Conservation (phyloP, 129 eudicot species). For the Scalesia atractyloides region DNA sequence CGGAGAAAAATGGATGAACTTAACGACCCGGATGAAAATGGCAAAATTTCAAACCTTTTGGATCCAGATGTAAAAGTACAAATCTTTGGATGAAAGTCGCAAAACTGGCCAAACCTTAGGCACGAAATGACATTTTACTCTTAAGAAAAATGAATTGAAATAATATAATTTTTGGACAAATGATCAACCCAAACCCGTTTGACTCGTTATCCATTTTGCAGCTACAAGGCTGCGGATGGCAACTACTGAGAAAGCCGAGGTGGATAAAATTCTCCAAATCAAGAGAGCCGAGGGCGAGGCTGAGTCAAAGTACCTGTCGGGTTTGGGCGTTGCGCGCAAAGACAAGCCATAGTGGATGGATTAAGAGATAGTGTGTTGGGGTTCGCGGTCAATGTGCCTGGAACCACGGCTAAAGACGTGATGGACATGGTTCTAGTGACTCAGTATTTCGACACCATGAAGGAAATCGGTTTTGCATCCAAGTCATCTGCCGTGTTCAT, state of each 20-base stretch:
- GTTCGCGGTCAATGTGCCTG: conserved; percentile 63
- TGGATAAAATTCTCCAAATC: conserved; percentile 64
- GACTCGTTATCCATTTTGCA: conserved; percentile 7
- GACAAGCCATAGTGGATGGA: conserved; percentile 77
- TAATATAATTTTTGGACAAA: neutral
- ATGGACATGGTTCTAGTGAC: conserved; percentile 80
- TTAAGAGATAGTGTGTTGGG: conserved; percentile 67
- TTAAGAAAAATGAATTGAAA: neutral
- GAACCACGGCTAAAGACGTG: conserved; percentile 64
- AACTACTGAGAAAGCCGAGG: conserved; percentile 74
- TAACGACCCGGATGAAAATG: too few species aligned
- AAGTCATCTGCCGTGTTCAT: conserved; percentile 63
- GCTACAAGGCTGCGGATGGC: conserved; percentile 71
- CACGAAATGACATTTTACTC: too few species aligned
- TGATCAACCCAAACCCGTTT: neutral
- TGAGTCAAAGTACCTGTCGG: conserved; percentile 57
- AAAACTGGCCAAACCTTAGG: too few species aligned
- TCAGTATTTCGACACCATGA: conserved; percentile 76
- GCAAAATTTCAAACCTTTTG: too few species aligned
- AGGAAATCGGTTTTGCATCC: conserved; percentile 69
- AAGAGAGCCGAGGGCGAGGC: conserved; percentile 82
- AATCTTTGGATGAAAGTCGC: too few species aligned
- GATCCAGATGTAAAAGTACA: too few species aligned
- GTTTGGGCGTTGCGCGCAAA: conserved; percentile 63
- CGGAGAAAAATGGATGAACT: too few species aligned